phyloP scores from a whole-genome alignment of 805 yeast species.

The Metschnikowia gelsemii region DNA sequence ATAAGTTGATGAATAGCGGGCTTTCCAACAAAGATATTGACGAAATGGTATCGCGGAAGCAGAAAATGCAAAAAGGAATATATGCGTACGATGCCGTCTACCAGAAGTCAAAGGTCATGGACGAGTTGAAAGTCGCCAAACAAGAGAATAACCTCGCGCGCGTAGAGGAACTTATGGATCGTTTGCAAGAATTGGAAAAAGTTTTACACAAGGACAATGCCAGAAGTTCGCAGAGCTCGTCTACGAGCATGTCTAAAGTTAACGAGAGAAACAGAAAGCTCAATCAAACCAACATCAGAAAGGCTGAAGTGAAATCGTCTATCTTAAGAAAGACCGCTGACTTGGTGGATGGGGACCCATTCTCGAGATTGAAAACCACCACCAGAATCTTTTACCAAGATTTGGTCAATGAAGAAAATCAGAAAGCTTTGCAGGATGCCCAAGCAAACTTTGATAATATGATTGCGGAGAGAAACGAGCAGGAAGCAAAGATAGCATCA shows the following conservation, averaged over 20 bases:
- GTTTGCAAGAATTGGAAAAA: slow-evolving; percentile 45
- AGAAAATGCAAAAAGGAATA: slow-evolving; percentile 47
- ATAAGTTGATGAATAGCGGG: slow-evolving; percentile 60
- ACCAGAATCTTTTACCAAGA: slow-evolving; percentile 77
- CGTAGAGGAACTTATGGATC: slow-evolving; percentile 31
- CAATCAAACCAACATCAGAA: slow-evolving; percentile 72
- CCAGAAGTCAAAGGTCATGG: slow-evolving; percentile 67
- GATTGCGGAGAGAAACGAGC: slow-evolving; percentile 43
- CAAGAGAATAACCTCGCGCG: slow-evolving; percentile 49
- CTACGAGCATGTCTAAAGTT: slow-evolving; percentile 59
- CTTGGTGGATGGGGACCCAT: slow-evolving; percentile 69
- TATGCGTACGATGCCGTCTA: slow-evolving; percentile 68
- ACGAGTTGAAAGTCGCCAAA: slow-evolving; percentile 71
- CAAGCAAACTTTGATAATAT: slow-evolving; percentile 42
- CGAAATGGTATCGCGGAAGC: slow-evolving; percentile 72
- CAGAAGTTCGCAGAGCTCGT: slow-evolving; percentile 37
- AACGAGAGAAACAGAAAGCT: slow-evolving; percentile 83
- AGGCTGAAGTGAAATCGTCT: slow-evolving; percentile 70
- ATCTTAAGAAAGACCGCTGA: slow-evolving; percentile 48
- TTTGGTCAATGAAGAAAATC: slow-evolving; percentile 55
- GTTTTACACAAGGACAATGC: slow-evolving; percentile 40
- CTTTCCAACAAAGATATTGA: slow-evolving; percentile 74
- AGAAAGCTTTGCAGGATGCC: slow-evolving; percentile 56
- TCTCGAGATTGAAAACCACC: slow-evolving; percentile 82
- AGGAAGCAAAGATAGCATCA: slow-evolving; percentile 45